Percentiles rank a stretch among this genome's conserved stretches.
phyloP scores from a whole-genome alignment of 2,329 filamentous ascomycete genomes.

The Cladosporium velox region DNA sequence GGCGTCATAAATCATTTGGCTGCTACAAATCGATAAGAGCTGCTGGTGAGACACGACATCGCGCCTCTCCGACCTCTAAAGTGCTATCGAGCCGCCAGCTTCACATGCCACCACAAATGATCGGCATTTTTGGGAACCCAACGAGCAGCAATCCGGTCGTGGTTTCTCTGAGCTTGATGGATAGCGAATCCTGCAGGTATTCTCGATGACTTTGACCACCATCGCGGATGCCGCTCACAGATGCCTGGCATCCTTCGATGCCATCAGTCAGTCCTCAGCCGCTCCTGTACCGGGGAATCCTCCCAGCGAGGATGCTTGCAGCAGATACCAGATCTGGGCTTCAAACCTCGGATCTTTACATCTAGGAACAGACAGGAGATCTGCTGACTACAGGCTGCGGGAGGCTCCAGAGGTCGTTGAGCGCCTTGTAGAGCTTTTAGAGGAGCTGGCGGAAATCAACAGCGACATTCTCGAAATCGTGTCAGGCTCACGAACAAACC shows the following conservation, averaged over 20 bases:
- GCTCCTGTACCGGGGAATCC: too few relatives aligned
- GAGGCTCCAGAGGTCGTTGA: constrained; percentile 28
- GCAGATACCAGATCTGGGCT: constrained; percentile 30
- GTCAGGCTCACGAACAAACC: not conserved
- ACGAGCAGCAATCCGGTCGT: not conserved
- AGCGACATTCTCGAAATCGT: constrained; percentile 5
- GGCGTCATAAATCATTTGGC: not conserved
- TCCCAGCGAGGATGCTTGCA: not conserved
- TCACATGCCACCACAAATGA: not conserved
- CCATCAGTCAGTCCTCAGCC: not conserved
- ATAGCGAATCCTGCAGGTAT: not conserved
- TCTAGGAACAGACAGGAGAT: constrained; percentile 24
- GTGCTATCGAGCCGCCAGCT: not conserved
- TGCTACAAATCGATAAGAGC: not conserved
- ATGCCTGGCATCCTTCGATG: not conserved
- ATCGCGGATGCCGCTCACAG: not conserved
- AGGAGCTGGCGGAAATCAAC: constrained; percentile 26
- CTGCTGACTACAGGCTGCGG: constrained; percentile 32
- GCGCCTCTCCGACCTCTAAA: not conserved
- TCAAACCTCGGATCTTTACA: constrained; percentile 37
- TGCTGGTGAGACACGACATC: not conserved
- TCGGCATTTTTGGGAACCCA: not conserved
- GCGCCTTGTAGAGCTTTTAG: constrained; percentile 31
- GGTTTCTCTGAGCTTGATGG: too few relatives aligned
- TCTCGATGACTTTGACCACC: not conserved